These are phyloP conservation scores for Nakazawaea peltata DNA, from an alignment of 805 yeast genomes.

Conservation along the genomic window DNA sequence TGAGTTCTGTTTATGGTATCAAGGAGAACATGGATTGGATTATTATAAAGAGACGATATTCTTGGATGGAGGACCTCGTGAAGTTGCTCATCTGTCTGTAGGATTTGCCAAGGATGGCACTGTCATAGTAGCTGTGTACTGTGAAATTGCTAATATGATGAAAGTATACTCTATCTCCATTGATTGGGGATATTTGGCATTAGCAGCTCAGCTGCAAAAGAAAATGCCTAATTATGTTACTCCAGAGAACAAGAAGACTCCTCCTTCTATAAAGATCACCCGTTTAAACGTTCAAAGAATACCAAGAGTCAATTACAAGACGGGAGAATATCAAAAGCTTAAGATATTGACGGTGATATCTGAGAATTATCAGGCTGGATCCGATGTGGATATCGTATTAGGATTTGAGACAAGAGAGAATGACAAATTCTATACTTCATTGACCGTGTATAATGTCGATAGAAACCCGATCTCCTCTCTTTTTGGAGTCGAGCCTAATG, in stretches of 20 bases:
- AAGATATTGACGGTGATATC: constrained; percentile 35
- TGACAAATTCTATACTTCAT: constrained; percentile 14
- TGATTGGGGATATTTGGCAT: constrained; percentile 49
- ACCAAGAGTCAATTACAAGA: constrained; percentile 20
- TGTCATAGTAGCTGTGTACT: constrained; percentile 34
- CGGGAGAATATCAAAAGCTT: constrained; percentile 17
- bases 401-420: constrained; percentile 24
- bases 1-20: constrained; percentile 49
- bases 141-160: constrained; percentile 25
- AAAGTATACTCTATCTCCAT: constrained; percentile 33
- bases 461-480: constrained; percentile 14
- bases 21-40: constrained; percentile 54
- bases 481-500: neutral
- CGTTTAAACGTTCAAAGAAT: constrained; percentile 21
- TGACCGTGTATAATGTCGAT: constrained; percentile 19
- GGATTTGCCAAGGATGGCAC: constrained; percentile 44
- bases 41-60: constrained; percentile 31
- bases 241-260: constrained; percentile 32
- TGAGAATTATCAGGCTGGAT: constrained; percentile 32
- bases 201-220: constrained; percentile 37
- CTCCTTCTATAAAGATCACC: constrained; percentile 31
- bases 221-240: constrained; percentile 42
- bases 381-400: constrained; percentile 38
- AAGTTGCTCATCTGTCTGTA: constrained; percentile 30
- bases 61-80: constrained; percentile 19